Base-by-base conservation (phyloP, 352 stramenopile species). In the Phytopythium helicoides region DNA sequence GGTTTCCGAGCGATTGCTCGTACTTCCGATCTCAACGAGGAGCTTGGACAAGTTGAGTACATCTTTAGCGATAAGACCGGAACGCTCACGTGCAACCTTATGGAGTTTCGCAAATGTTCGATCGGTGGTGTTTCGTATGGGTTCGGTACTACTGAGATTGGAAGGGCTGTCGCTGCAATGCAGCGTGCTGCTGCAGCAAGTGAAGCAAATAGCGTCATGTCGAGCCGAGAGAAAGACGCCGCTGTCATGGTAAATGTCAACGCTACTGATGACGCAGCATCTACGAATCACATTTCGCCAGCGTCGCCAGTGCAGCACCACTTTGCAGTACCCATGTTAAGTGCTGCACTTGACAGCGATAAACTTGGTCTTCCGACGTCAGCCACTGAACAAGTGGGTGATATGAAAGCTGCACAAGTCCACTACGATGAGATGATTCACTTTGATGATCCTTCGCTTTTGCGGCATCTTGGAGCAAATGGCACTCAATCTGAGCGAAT, bases 1-100 rank as follows among this genome's bases (percentile, higher is more conserved):
- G 79, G 95, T 40, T 87, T 68, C 2, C 71, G 72, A 6, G 81
- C 87, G 9, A 64, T 89, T n/a, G 87, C 82, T 3, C 71, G 90
- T 6, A 96, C 80, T 2, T 92, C 85, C 18, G 87, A 94, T 35
- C 73, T 98, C n/a, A 96, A 96, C 45, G 89, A 95, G 39, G 87
- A 98, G 46, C 70, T 98, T 16, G 97, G 95, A 0, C 87, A 98
- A 76, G 83, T 99, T 37, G 77, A 97, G 55, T 98, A 99, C 62
- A 92, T 99, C n/a, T 99, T 99, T 69, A 97, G 83, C 25, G 97
- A 99, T 68, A 99, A 99, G 64, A 99, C 97, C 3, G 97, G 97
- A 14, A 99, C 97, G 28, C 76, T 99, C 19, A 99, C 97, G 18
- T 95, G 92, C 67, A 99, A 99, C 74, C 73, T 98, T 18, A 99